Evolutionary conservation across 2,329 filamentous ascomycete genomes (phyloP), one percentile per base, ranked within the genome.

Genomic region (Chrysoporthe cubensis): DNA sequence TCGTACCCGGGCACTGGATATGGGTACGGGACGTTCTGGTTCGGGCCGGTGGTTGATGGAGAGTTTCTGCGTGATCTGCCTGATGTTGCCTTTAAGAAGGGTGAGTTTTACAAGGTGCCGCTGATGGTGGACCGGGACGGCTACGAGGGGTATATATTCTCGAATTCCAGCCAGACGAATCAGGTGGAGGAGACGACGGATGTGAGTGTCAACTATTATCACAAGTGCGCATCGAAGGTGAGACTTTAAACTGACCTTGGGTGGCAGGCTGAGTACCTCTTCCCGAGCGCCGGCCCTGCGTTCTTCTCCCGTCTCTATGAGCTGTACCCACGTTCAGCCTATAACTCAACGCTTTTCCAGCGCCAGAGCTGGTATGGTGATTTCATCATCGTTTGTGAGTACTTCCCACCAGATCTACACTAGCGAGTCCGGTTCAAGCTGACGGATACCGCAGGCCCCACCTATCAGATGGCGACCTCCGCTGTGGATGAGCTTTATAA

Each of bases 21-120:
- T 16, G 65, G 59, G 16, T 62, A 66, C 32, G 65, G 65, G 21
- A 58, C 48, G 18, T 66, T 66, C 32, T 66, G 65, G 65, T 66
- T 58, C 14, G 59, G 65, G 13, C 65, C 59, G 2, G 65, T 66
- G 18, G 65, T 85, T 5, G 84, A 86, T 62, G 84, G 82, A 3
- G 78, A 79, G 1, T 73, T 85, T 6, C 70, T 86, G 18, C 73
- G 67, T 2, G 82, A 84, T 62, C 74, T 79, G 13, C 80, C 82
- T 1, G 81, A 80, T 46, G 68, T 66, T 2, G 73, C 84, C 66
- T 83, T 81, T 48, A 72, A 76, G 2, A 64, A 82, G 16, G 86
- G 84, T 0, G 81, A 80, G 3, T 86, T 87, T 74, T 76, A 87
- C 69, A 80, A 80, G 34, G 80, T 89, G 0, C 87, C 87, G 0